Evolutionary conservation across 129 eudicot species (phyloP).

Genomic region (Saussurea involucrata): DNA sequence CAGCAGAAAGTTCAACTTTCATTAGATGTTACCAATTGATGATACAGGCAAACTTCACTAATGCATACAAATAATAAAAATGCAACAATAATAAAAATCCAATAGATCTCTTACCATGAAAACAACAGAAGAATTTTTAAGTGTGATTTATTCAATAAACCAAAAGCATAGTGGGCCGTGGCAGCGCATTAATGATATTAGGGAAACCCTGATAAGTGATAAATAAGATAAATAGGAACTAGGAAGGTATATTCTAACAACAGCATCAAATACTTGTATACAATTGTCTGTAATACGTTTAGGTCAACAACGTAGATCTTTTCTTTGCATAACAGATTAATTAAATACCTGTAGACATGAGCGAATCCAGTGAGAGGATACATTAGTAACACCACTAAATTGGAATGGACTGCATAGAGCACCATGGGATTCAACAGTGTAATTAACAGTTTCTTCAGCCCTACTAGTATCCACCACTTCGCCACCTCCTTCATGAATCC

Average conservation of each 20-base stretch:
- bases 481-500: constrained; percentile 92
- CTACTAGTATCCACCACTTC: constrained; percentile 43
- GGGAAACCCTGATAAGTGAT: background rate
- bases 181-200: background rate
- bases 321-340: background rate
- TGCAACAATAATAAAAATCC: background rate
- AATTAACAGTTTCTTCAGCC: constrained; percentile 43
- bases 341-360: constrained; percentile 70
- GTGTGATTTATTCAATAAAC: background rate
- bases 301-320: background rate
- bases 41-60: background rate
- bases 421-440: constrained; percentile 78
- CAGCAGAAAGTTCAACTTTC: constrained; percentile 26
- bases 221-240: background rate
- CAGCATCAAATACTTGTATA: background rate
- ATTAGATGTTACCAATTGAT: constrained; percentile 13
- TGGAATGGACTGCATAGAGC: constrained; percentile 24
- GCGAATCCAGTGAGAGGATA: constrained; percentile 84
- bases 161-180: background rate
- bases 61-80: background rate
- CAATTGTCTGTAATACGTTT: background rate
- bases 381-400: constrained; percentile 39
- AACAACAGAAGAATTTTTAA: background rate
- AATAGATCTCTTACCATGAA: background rate
- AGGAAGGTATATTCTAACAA: background rate